These are phyloP conservation scores for Butyriboletus loyo DNA, from an alignment of 768 basidiomycete species.

Conservation along the genomic window DNA sequence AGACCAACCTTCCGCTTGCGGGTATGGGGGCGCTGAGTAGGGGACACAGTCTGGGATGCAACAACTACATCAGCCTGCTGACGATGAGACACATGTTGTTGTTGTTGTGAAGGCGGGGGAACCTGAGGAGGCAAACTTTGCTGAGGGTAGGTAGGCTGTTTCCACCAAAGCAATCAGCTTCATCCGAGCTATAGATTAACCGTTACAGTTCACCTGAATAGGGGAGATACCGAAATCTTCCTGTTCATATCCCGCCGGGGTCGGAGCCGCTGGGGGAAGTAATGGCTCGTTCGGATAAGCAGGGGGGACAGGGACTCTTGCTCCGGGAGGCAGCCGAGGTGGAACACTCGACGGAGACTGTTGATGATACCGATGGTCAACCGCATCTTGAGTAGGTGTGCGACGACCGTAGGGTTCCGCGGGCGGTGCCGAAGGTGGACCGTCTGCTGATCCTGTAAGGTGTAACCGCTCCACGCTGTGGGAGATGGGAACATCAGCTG, in stretches of 20 bases:
- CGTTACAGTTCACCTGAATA: slow-evolving; percentile 20
- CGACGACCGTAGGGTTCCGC: slow-evolving; percentile 24
- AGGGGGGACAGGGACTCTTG: slow-evolving; percentile 34
- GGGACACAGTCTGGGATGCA: slow-evolving; percentile 33
- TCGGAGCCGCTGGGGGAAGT: slow-evolving; percentile 21
- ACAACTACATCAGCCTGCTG: slow-evolving; percentile 29
- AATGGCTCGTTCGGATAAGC: slow-evolving; percentile 34
- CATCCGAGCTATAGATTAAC: not conserved
- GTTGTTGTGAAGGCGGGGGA: slow-evolving; percentile 18
- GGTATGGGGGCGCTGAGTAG: slow-evolving; percentile 40
- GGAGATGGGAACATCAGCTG: slow-evolving; percentile 29
- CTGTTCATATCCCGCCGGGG: slow-evolving; percentile 25
- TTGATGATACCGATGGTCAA: slow-evolving; percentile 41
- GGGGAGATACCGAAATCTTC: slow-evolving; percentile 23
- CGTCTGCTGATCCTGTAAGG: slow-evolving; percentile 39
- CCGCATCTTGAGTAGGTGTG: slow-evolving; percentile 34
- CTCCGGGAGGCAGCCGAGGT: slow-evolving; percentile 38
- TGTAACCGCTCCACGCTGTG: slow-evolving; percentile 47
- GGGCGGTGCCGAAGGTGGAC: slow-evolving; percentile 22
- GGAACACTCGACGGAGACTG: slow-evolving; percentile 33
- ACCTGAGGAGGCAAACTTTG: slow-evolving; percentile 19
- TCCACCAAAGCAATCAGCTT: slow-evolving; percentile 6
- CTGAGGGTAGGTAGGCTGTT: slow-evolving; percentile 25
- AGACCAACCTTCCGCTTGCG: slow-evolving; percentile 87
- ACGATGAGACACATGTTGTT: slow-evolving; percentile 25